phyloP scores from a whole-genome alignment of 2,329 filamentous ascomycete species.

The Penicillium sp. region DNA sequence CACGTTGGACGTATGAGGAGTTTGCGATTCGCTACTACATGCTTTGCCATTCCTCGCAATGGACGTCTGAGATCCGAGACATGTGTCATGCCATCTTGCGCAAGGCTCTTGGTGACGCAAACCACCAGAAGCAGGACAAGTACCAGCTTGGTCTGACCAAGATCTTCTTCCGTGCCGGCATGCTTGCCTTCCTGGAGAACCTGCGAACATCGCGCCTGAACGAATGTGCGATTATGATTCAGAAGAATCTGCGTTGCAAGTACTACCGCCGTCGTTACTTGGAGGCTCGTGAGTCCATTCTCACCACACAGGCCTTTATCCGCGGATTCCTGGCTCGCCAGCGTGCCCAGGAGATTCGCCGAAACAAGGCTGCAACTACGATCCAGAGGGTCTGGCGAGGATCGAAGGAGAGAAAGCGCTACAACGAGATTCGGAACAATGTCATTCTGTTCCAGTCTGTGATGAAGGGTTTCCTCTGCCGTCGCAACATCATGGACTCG shows the following conservation, averaged over 20 bases:
- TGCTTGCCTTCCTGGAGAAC: conserved; percentile 97
- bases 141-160: conserved; percentile 98
- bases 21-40: conserved; percentile 98
- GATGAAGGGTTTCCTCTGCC: conserved; percentile 87
- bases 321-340: conserved; percentile 78
- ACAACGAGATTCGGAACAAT: conserved; percentile 75
- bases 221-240: conserved; percentile 93
- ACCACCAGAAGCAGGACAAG: conserved; percentile 77
- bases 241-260: conserved; percentile 95
- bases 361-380: conserved; percentile 82
- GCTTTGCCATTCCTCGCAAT: conserved; percentile 83
- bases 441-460: conserved; percentile 85
- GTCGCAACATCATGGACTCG: conserved; percentile 91
- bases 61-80: conserved; percentile 89
- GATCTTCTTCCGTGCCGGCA: conserved; percentile 98
- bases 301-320: conserved; percentile 75
- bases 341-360: conserved; percentile 76
- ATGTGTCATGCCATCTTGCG: conserved; percentile 93
- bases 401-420: conserved; percentile 82
- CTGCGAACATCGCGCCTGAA: conserved; percentile 87
- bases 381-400: conserved; percentile 97
- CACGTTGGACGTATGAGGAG: conserved; percentile 98
- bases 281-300: conserved; percentile 77
- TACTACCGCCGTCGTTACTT: conserved; percentile 93
- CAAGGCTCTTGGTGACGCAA: conserved; percentile 80